Conservation (phyloP, 805 yeast genomes). For the Lachancea meyersii region DNA sequence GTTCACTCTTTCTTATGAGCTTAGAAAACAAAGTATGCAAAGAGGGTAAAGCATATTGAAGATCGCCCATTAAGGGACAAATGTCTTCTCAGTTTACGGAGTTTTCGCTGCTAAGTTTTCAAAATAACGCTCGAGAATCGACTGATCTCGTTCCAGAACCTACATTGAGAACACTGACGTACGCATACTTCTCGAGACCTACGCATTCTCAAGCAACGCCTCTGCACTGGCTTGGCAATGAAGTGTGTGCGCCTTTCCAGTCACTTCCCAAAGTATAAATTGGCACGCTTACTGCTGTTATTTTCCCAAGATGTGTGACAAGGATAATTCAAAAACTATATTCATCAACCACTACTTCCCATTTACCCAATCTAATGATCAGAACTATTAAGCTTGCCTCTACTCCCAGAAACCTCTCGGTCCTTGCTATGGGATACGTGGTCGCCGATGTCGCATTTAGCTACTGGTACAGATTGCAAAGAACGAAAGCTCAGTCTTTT, state of each 20-base stretch:
- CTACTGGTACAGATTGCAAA: constrained; percentile 18
- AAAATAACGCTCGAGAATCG: background rate
- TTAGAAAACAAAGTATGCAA: background rate
- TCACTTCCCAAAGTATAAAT: no score
- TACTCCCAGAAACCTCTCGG: constrained; percentile 16
- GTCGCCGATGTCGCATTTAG: constrained; percentile 15
- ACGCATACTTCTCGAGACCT: no score
- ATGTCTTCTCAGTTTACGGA: background rate
- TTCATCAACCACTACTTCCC: no score
- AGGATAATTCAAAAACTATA: no score
- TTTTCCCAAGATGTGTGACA: no score
- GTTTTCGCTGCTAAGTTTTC: background rate
- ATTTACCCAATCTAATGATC: constrained; percentile 11
- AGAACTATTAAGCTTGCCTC: constrained; percentile 15
- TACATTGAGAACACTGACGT: background rate
- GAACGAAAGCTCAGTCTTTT: constrained; percentile 13
- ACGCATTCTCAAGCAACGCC: no score
- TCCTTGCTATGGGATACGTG: constrained; percentile 15
- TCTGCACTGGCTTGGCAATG: no score
- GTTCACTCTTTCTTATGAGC: background rate
- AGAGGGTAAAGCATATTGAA: background rate
- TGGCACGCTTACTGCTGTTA: no score
- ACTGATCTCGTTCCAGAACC: background rate
- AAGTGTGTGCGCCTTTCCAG: no score
- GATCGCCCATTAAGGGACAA: background rate